Evolutionary conservation across 2,329 filamentous ascomycete genomes (phyloP), one percentile per base, ranked within the genome.

Genomic region (Aulographum hederae): DNA sequence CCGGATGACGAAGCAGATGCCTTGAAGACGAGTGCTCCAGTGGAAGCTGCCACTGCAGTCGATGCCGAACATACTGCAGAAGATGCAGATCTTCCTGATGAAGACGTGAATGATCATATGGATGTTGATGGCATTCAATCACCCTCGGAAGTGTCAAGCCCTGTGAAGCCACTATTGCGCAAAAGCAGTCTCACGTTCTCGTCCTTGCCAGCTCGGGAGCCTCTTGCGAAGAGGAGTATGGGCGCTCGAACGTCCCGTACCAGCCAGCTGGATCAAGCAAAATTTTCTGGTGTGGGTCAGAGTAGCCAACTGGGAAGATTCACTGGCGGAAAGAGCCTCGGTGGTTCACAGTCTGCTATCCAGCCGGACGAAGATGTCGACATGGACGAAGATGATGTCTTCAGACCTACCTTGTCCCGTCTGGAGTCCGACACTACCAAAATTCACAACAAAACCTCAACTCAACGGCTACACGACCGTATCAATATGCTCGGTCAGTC

Each of bases 111-210:
- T 11, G 34, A 34, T 8, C 25, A 28, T 15, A 18, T 37, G 15
- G 50, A 56, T 12, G 42, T 49, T 29, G 64, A 68, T 25, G 67
- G 67, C 37, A 54, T 56, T 15, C 59, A 63, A 37, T 77, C 73
- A 3, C 67, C 68, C 12, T 79, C 76, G 2, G 75, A 80, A 30
- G 65, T 60, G 1, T 81, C 78, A 1, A 85, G 77, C 42, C 79
- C 79, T 0, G 71, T 78, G 30, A 67, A 80, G 41, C 77, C 78
- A 2, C 62, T 80, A 18, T 68, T 91, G 41, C 75, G 86, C 37
- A 95, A 95, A 62, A 93, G 85, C 54, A 95, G 86, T 50, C 65
- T 98, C 37, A 92, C 79, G 36, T 95, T 98, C 56, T 82, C 89
- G 23, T 82, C 89, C 13, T 63, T 98, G 10, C 89, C 89, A 18